Evolutionary conservation across 768 basidiomycete genomes (phyloP).

Genomic region (Serendipita vermifera): DNA sequence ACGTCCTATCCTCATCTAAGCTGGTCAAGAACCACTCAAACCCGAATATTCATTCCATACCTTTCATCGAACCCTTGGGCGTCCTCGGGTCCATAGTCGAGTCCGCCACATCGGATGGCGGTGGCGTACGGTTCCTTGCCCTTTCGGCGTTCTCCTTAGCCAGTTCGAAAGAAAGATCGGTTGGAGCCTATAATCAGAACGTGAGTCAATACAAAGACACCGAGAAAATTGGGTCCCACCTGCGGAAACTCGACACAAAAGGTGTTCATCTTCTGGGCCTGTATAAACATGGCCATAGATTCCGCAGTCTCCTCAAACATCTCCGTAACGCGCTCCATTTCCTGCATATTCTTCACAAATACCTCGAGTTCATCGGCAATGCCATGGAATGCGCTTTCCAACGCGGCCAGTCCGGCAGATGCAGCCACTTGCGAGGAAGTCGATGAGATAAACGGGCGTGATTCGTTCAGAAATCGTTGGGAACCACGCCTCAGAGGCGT

Average conservation of each 20-base stretch:
- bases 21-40: no score
- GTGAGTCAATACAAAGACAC: no score
- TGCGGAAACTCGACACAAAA: conserved; percentile 90
- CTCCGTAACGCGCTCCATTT: conserved; percentile 55
- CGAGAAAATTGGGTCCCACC: conserved; percentile 38
- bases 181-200: conserved; percentile 42
- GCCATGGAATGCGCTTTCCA: conserved; percentile 73
- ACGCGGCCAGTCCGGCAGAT: conserved; percentile 44
- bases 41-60: conserved; percentile 26
- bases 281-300: conserved; percentile 81
- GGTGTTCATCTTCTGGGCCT: conserved; percentile 88
- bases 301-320: conserved; percentile 83
- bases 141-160: conserved; percentile 40
- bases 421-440: conserved; percentile 63
- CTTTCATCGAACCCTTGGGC: neutral
- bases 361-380: conserved; percentile 80
- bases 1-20: conserved; percentile 26
- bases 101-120: neutral
- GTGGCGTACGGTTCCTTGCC: conserved; percentile 28
- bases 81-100: conserved; percentile 6
- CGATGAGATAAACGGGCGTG: neutral
- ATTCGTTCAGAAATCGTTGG: conserved; percentile 70
- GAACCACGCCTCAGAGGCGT: conserved; percentile 84
- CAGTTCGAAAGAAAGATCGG: conserved; percentile 43
- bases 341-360: conserved; percentile 61